Percentiles rank a stretch among this genome's conserved stretches.
These are phyloP conservation scores for Macrophomina phaseolina DNA, from an alignment of 2,329 filamentous ascomycete species.

Conservation along the genomic window DNA sequence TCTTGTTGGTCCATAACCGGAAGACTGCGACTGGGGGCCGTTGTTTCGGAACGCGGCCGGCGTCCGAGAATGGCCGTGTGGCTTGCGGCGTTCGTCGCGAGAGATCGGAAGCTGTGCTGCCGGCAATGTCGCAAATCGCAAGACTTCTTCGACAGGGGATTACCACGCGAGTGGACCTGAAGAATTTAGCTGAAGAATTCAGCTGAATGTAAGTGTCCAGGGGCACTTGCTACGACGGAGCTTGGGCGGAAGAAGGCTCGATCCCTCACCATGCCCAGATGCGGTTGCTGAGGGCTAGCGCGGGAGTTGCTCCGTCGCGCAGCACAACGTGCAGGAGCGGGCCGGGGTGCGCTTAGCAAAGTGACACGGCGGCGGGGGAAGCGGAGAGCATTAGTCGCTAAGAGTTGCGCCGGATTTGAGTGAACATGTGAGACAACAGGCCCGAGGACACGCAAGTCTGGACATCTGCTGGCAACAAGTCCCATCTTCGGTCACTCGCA, in stretches of 20 bases:
- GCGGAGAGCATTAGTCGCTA: slow-evolving; percentile 4
- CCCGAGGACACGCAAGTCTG: too few relatives aligned
- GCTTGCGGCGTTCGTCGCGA: slow-evolving; percentile 16
- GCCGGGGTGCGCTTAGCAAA: background rate
- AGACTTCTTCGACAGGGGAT: background rate
- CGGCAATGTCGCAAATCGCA: background rate
- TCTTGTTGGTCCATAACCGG: slow-evolving; percentile 9
- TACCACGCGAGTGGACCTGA: background rate
- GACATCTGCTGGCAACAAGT: too few relatives aligned
- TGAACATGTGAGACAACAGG: background rate
- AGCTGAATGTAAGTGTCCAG: background rate
- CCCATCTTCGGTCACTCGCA: too few relatives aligned
- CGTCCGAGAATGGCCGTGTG: background rate
- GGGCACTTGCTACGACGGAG: background rate
- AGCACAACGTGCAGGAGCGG: background rate
- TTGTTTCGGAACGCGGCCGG: background rate
- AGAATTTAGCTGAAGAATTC: background rate
- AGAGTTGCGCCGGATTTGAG: background rate
- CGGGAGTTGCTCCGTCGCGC: background rate
- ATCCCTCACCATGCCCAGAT: too few relatives aligned
- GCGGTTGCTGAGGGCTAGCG: background rate
- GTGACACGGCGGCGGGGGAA: slow-evolving; percentile 10
- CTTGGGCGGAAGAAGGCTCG: background rate
- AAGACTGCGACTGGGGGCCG: background rate
- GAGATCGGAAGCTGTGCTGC: background rate